These are phyloP conservation scores for Ascochyta lentis DNA, from an alignment of 2,329 filamentous ascomycete genomes.

Conservation along the genomic window DNA sequence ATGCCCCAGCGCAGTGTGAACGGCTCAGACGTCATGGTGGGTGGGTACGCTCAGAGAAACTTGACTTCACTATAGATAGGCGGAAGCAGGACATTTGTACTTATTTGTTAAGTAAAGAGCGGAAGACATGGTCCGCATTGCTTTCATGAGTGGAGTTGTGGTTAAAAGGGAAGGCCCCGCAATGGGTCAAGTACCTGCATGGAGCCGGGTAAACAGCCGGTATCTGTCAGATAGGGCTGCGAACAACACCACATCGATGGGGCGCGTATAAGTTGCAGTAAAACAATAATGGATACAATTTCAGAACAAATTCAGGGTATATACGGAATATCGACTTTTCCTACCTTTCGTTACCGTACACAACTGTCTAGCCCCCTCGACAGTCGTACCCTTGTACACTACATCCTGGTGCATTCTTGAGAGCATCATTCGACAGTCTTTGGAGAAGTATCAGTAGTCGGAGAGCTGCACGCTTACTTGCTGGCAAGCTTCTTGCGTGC, in stretches of 20 bases:
- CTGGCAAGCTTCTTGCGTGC: slow-evolving; percentile 59
- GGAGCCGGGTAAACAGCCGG: slow-evolving; percentile 15
- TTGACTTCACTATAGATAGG: not conserved
- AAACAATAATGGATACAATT: slow-evolving; percentile 24
- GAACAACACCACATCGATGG: not conserved
- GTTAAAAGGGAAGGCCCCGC: slow-evolving; percentile 6
- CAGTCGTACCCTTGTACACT: not conserved
- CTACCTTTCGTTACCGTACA: slow-evolving; percentile 45
- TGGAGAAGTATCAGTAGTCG: not conserved
- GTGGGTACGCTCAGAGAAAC: not conserved
- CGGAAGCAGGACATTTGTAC: not conserved
- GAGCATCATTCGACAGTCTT: not conserved
- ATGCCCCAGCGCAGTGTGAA: slow-evolving; percentile 38
- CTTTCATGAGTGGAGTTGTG: slow-evolving; percentile 4
- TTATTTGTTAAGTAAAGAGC: not conserved
- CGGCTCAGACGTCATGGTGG: slow-evolving; percentile 23
- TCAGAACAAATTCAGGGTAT: slow-evolving; percentile 66
- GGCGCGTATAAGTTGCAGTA: not conserved
- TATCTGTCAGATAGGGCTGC: not conserved
- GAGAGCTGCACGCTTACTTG: slow-evolving; percentile 45
- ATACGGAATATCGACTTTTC: slow-evolving; percentile 12
- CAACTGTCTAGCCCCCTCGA: not conserved
- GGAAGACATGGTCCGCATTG: slow-evolving; percentile 5
- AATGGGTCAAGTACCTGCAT: slow-evolving; percentile 3
- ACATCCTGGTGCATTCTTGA: not conserved